Evolutionary conservation across 2,329 filamentous ascomycete species (phyloP).

Genomic region (Colletotrichum lindemuthianum): DNA sequence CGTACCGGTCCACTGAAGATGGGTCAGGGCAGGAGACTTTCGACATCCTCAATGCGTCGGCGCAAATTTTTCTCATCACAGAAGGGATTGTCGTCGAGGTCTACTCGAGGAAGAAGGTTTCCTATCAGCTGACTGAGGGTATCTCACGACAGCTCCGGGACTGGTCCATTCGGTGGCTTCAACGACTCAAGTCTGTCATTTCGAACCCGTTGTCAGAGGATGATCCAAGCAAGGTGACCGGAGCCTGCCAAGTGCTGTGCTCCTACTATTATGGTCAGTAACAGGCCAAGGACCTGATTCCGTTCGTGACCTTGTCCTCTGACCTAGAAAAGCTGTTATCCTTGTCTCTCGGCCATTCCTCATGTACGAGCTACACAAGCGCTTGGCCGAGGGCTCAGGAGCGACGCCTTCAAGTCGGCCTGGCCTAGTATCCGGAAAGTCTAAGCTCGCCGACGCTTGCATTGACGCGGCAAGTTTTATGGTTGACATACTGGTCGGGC

Average conservation of each 20-base stretch:
- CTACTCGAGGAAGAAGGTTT: constrained; percentile 64
- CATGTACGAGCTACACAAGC: constrained; percentile 63
- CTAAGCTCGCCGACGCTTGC: constrained; percentile 63
- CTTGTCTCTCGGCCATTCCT: constrained; percentile 65
- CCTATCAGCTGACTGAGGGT: constrained; percentile 61
- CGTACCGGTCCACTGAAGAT: constrained; percentile 50
- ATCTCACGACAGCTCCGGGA: constrained; percentile 63
- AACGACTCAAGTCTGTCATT: constrained; percentile 53
- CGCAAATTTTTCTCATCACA: constrained; percentile 62
- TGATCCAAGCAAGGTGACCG: constrained; percentile 48
- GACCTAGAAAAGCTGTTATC: constrained; percentile 56
- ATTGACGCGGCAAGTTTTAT: constrained; percentile 65
- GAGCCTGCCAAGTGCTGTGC: constrained; percentile 61
- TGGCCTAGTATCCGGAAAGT: constrained; percentile 53
- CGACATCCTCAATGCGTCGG: constrained; percentile 61
- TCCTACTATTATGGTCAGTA: constrained; percentile 59
- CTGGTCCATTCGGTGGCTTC: constrained; percentile 61
- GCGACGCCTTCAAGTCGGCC: background rate
- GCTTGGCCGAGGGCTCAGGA: constrained; percentile 50
- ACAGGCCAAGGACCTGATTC: background rate
- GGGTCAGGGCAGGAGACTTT: constrained; percentile 49
- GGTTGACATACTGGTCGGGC: constrained; percentile 58
- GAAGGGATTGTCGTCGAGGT: constrained; percentile 62
- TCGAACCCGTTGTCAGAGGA: constrained; percentile 38
- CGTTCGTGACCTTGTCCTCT: no score